Evolutionary conservation across 2,329 filamentous ascomycete species (phyloP).

Genomic region (Alternaria consortialis): DNA sequence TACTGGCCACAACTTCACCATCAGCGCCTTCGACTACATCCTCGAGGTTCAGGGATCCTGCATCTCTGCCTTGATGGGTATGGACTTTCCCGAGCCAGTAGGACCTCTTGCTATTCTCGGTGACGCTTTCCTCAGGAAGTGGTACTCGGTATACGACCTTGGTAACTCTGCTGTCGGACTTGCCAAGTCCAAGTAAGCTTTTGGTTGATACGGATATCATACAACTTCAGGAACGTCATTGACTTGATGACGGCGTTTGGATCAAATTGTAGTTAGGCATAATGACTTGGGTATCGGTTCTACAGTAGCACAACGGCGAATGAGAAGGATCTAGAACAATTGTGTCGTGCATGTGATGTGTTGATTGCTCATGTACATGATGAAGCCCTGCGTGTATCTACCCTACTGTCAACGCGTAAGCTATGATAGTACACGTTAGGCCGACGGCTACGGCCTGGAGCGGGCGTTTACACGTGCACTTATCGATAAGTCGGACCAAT

Average conservation of each 20-base stretch:
- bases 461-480: slow-evolving; percentile 5
- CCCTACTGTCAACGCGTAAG: slow-evolving; percentile 5
- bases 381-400: not conserved
- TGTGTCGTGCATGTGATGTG: slow-evolving; percentile 1
- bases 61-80: slow-evolving; percentile 97
- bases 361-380: not conserved
- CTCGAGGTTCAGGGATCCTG: slow-evolving; percentile 94
- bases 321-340: not conserved
- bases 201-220: not conserved
- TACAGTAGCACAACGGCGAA: slow-evolving; percentile 25
- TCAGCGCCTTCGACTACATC: slow-evolving; percentile 89
- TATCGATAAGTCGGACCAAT: slow-evolving; percentile 20
- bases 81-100: slow-evolving; percentile 82
- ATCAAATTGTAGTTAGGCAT: slow-evolving; percentile 33
- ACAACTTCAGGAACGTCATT: slow-evolving; percentile 12
- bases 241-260: slow-evolving; percentile 22
- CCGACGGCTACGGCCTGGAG: not conserved
- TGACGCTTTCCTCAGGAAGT: slow-evolving; percentile 81
- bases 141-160: slow-evolving; percentile 96
- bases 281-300: slow-evolving; percentile 20
- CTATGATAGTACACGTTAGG: slow-evolving; percentile 5
- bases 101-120: slow-evolving; percentile 95
- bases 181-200: slow-evolving; percentile 76
- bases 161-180: slow-evolving; percentile 89
- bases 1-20: slow-evolving; percentile 90